phyloP scores from a whole-genome alignment of 2,329 filamentous ascomycete species.

The Arachnopeziza araneosa region DNA sequence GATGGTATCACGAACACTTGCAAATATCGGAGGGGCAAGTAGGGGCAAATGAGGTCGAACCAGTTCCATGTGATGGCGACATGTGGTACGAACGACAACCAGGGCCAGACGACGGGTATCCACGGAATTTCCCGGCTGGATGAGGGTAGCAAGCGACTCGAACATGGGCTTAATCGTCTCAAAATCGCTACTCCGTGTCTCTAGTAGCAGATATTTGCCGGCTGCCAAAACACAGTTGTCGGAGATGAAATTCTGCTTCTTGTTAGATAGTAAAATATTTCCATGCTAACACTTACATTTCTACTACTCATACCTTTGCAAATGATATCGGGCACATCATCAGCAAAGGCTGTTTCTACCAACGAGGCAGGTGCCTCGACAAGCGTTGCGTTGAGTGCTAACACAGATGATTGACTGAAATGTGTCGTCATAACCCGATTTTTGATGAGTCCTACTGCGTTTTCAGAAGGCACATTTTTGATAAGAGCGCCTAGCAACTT shows the following conservation, averaged over 20 bases:
- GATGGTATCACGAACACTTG: conserved; percentile 80
- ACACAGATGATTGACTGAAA: conserved; percentile 70
- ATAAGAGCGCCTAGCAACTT: conserved; percentile 85
- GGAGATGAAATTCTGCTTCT: conserved; percentile 65
- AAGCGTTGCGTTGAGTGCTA: conserved; percentile 84
- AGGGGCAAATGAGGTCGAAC: conserved; percentile 74
- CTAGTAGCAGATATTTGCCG: conserved; percentile 79
- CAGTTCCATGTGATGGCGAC: conserved; percentile 71
- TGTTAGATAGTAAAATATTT: conserved; percentile 16
- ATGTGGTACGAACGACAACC: conserved; percentile 81
- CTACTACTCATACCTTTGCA: conserved; percentile 73
- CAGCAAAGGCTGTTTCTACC: conserved; percentile 57
- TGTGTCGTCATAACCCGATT: conserved; percentile 74
- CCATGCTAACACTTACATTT: conserved; percentile 50
- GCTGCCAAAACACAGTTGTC: conserved; percentile 86
- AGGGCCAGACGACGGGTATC: conserved; percentile 83
- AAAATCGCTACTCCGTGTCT: conserved; percentile 60
- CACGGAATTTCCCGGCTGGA: conserved; percentile 70
- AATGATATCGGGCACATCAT: conserved; percentile 72
- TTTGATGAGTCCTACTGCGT: conserved; percentile 53
- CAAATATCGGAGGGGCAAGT: conserved; percentile 80
- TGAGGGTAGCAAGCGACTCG: conserved; percentile 66
- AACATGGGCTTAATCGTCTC: conserved; percentile 77
- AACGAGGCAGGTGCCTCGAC: conserved; percentile 71
- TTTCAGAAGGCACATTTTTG: conserved; percentile 73